Evolutionary conservation across 192 early-diverging fungal species (phyloP), one percentile per base, ranked within the genome.

Genomic region (Coemansia sp.): DNA sequence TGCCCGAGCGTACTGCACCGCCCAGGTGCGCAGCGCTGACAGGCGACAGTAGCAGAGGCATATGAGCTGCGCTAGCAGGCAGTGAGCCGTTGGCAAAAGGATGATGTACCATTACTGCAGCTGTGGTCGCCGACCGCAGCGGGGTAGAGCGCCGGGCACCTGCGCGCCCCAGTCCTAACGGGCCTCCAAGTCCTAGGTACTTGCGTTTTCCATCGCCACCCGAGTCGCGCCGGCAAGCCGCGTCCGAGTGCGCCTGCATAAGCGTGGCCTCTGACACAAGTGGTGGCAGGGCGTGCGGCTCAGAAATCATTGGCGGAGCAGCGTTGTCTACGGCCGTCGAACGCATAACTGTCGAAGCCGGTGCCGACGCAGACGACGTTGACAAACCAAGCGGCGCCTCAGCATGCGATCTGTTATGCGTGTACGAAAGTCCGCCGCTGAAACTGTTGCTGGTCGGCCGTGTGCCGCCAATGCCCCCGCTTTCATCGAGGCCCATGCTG

Each of bases 31-130:
- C 51, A 25, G 56, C 50, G 29, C 61, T 70, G n/a, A 82, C 39
- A 10, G 79, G 79, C 67, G 79, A 82, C 42, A 82, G 67, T 2
- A 82, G 58, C 61, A 82, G 64, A 23, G 79, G 78, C 78, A 76
- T 53, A 30, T 61, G 63, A 54, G 58, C 51, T 0, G 33, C 25
- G 39, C 51, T 5, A 23, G 19, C 19, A 30, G 57, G 5, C 57
- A 33, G 7, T 2, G 17, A 17, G 29, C 33, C 57, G 27, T 24
- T 39, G 39, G 53, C 62, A 46, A 51, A 66, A 36, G 53, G 67
- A 51, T 55, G 63, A 67, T 66, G 67, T 57, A 68, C 68, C 32
- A 76, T 54, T 20, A 82, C 79, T 0, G 74, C 74, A 0, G 79
- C 71, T 4, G 79, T 73, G 0, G 74, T 82, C 10, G 60, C 74